Evolutionary conservation across 2,329 filamentous ascomycete species (phyloP), one percentile per base, ranked within the genome.

Genomic region (Aspergillus versicolor): DNA sequence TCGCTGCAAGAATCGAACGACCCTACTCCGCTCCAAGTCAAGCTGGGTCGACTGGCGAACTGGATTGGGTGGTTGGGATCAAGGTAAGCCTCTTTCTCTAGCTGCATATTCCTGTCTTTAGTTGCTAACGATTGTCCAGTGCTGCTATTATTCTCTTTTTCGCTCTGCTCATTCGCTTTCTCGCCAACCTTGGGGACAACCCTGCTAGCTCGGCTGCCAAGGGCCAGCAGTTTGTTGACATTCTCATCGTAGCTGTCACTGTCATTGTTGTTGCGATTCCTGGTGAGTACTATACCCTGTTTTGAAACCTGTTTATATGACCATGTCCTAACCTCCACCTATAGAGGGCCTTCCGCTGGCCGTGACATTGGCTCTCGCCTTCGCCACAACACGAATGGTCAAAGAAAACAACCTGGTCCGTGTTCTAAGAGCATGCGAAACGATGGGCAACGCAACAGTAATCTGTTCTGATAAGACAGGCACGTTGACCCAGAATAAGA

Each of bases 401-500:
- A 88, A 84, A 65, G 88, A 91, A 72, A 89, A 89, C 75, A 91
- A 91, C 65, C 75, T 92, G 57, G 88, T 91, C 44, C 85, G 89
- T 37, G 87, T 91, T 56, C 80, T 92, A 56, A 88, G 89, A 67
- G 88, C 89, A 21, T 91, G 89, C 66, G 89, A 91, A 72, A 90
- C 90, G 45, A 91, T 91, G 88, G 89, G 89, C 52, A 91, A 90
- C 67, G 88, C 88, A 6, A 89, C 87, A 1, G 88, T 89, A 0
- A 88, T 93, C 37, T 93, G 90, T 73, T 92, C 89, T 4, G 90
- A 91, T 71, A 91, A 91, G 74, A 91, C 88, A 1, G 88, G 88
- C 49, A 91, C 88, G 5, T 75, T 91, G 17, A 91, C 88, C 0
- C 87, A 89, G 57, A 90, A 90, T 68, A 85, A 86, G 71, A 90